Base-by-base conservation (phyloP, 2,329 filamentous ascomycete genomes). In the Bipolaris gigantea region DNA sequence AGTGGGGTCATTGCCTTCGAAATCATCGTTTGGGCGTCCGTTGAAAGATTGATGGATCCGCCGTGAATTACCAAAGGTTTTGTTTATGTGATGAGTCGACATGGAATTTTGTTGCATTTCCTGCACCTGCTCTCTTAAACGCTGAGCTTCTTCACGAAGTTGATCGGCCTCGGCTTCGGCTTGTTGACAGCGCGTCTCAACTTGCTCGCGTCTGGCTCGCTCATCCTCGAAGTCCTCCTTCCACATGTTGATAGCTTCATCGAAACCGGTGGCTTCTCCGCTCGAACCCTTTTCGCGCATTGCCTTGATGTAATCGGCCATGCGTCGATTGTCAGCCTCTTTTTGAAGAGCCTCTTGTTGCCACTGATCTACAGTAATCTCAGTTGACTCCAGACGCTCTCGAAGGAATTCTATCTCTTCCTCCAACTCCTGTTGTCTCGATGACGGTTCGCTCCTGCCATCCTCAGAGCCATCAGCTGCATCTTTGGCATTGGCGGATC, bases 201-300 rank as follows among this genome's bases (percentile, higher is more conserved):
- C 86, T 73, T 96, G 90, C 74, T 97, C 93, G 53, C 93, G 85
- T 27, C 92, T 86, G 3, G 89, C 88, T 2, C 90, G 94, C 74
- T 99, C 94, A 61, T 94, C 90, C 69, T 97, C 91, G 23, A 97
- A 83, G 57, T 97, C 84, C 65, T 97, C 93, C 73, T 96, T 96
- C 88, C 91, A 96, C 74, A 97, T 93, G 58, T 95, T 91, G 39
- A 76, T 69, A 16, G 75, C 75, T 56, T 77, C 75, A 46, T 76
- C 72, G 36, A 74, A 61, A 18, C 73, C 69, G 5, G 71, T 71
- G 49, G 69, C 68, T 21, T 74, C 70, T 33, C 74, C 74, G 5
- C 70, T 69, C n/a, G 66, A 59, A 33, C 62, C 68, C 54, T 70
- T 71, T 34, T 73, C 84, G 27, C 82, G 81, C 71, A 88, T 79